Conservation (phyloP, 2,329 filamentous ascomycete genomes). For the Penicillium olsonii region DNA sequence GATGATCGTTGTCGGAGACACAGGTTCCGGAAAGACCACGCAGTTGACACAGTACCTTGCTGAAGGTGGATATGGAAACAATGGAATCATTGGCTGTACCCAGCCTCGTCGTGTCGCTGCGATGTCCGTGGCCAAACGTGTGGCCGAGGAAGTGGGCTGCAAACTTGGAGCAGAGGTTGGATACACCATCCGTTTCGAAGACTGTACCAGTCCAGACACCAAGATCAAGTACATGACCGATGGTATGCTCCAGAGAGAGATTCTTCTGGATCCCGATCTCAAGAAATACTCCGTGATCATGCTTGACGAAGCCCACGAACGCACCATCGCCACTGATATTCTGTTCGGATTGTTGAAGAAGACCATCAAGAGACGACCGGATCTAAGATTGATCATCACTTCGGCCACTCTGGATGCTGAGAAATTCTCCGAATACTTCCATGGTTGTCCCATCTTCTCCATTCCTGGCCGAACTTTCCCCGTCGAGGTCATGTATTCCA, state of each 20-base stretch:
- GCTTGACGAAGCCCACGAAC: constrained; percentile 96
- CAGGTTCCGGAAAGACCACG: constrained; percentile 95
- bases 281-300: constrained; percentile 94
- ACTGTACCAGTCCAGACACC: constrained; percentile 82
- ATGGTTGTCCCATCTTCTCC: constrained; percentile 92
- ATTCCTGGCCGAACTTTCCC: constrained; percentile 95
- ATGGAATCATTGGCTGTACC: constrained; percentile 91
- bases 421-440: constrained; percentile 96
- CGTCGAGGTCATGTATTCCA: constrained; percentile 92
- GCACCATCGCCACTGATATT: constrained; percentile 93
- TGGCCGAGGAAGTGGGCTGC: constrained; percentile 92
- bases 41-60: constrained; percentile 94
- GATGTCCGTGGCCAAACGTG: constrained; percentile 96
- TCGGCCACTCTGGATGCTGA: constrained; percentile 95
- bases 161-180: constrained; percentile 88
- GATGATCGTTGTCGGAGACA: constrained; percentile 94
- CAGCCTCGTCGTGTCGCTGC: constrained; percentile 96
- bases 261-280: constrained; percentile 86
- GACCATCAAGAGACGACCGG: constrained; percentile 78
- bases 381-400: constrained; percentile 93
- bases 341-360: constrained; percentile 94
- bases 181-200: constrained; percentile 97
- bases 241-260: constrained; percentile 95
- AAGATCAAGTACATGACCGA: constrained; percentile 99
- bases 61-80: constrained; percentile 83